Conservation (phyloP, 1,284 basidiomycete genomes). For the Irpex lacteus region DNA sequence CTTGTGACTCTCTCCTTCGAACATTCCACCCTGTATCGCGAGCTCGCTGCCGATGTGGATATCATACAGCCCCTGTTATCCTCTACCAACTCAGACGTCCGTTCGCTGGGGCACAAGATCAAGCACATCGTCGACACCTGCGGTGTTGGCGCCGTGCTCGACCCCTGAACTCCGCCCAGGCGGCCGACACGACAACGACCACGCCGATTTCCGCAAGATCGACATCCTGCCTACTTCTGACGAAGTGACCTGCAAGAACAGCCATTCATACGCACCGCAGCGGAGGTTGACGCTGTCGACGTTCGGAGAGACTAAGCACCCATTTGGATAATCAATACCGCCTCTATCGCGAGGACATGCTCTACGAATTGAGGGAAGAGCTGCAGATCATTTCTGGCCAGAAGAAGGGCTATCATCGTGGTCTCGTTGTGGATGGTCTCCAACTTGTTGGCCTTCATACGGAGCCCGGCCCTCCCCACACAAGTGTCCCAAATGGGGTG, state of each 20-base stretch:
- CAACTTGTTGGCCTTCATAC: conserved; percentile 34
- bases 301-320: conserved; percentile 35
- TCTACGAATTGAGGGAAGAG: conserved; percentile 62
- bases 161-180: conserved; percentile 39
- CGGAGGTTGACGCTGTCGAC: conserved; percentile 40
- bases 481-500: conserved; percentile 40
- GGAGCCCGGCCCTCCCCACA: conserved; percentile 28
- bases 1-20: conserved; percentile 42
- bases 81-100: conserved; percentile 34
- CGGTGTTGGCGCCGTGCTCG: conserved; percentile 18
- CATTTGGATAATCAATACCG: conserved; percentile 68
- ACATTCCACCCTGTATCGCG: conserved; percentile 34
- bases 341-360: conserved; percentile 62
- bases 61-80: conserved; percentile 33
- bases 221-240: conserved; percentile 58
- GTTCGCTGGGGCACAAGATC: conserved; percentile 38
- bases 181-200: conserved; percentile 67
- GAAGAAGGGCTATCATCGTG: conserved; percentile 46
- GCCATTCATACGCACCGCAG: conserved; percentile 45
- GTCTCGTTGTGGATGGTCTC: conserved; percentile 41
- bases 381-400: conserved; percentile 40
- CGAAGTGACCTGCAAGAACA: conserved; percentile 44
- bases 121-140: conserved; percentile 37
- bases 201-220: conserved; percentile 52
- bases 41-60: conserved; percentile 32